A percentile compares a stretch with the other conserved stretches of the same genome.
Conservation (phyloP, 371 early-diverging fungal species). For the Haplosporangium sp. region DNA sequence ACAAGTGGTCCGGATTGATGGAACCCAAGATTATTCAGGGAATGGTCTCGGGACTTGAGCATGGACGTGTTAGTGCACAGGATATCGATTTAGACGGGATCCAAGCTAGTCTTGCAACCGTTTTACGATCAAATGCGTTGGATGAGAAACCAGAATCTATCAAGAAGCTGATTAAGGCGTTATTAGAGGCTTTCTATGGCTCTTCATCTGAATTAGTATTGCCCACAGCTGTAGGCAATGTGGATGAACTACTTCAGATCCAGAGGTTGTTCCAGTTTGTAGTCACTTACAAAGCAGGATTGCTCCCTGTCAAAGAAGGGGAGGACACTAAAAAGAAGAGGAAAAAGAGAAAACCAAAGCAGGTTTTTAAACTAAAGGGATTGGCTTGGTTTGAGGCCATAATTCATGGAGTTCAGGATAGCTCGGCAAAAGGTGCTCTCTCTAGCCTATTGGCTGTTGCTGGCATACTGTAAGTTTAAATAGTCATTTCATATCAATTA, state of each 20-base stretch:
- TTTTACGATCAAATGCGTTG: constrained; percentile 24
- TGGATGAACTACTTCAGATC: constrained; percentile 50
- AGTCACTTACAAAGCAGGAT: constrained; percentile 45
- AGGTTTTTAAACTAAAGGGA: constrained; percentile 24
- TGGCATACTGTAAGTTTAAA: constrained; percentile 45
- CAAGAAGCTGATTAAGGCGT: constrained; percentile 21
- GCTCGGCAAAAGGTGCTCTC: constrained; percentile 12
- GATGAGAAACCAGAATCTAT: constrained; percentile 26
- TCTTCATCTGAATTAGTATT: constrained; percentile 6
- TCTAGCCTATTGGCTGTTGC: constrained; percentile 38
- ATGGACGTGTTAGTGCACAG: constrained; percentile 31
- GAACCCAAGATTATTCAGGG: constrained; percentile 46
- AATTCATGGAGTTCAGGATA: constrained; percentile 43
- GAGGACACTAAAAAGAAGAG: constrained; percentile 38
- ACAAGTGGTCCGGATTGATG: constrained; percentile 54
- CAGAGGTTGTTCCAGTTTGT: constrained; percentile 50
- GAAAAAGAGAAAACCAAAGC: constrained; percentile 36
- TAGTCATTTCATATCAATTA: not conserved
- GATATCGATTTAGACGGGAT: constrained; percentile 44
- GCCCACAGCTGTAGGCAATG: constrained; percentile 1
- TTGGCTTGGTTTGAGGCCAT: constrained; percentile 42
- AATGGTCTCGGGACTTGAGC: constrained; percentile 34
- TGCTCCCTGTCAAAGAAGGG: constrained; percentile 19
- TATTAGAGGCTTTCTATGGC: constrained; percentile 44
- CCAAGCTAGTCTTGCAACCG: constrained; percentile 54